Evolutionary conservation across 352 stramenopile genomes (phyloP).

Genomic region (Phytophthora europaea): DNA sequence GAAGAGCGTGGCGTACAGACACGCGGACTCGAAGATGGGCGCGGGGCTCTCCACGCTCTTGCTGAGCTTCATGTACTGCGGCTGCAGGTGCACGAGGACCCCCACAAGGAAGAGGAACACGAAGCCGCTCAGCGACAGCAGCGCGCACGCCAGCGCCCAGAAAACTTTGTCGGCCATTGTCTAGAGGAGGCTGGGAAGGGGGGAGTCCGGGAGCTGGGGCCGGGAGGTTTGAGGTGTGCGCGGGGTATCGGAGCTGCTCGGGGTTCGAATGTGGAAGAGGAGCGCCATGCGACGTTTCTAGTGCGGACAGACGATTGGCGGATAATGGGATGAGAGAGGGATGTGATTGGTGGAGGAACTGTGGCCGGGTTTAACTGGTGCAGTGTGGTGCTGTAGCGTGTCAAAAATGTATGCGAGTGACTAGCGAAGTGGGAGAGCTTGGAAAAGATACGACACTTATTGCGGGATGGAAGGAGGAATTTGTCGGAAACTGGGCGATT

Average conservation of each 20-base stretch:
- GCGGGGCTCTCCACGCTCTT: conserved; percentile 70
- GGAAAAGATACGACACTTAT: conserved; percentile 25
- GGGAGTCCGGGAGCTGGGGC: conserved; percentile 15
- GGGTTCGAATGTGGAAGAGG: conserved; percentile 45
- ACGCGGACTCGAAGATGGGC: conserved; percentile 79
- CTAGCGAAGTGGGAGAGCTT: conserved; percentile 18
- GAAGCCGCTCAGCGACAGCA: conserved; percentile 80
- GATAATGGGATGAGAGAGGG: background rate
- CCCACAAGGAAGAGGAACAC: conserved; percentile 79
- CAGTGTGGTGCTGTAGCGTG: background rate
- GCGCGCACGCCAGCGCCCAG: conserved; percentile 72
- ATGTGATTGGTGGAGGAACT: conserved; percentile 13
- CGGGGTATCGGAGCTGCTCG: conserved; percentile 6
- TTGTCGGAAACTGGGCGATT: background rate
- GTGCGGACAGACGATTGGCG: background rate
- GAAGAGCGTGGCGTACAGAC: conserved; percentile 79
- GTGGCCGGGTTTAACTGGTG: conserved; percentile 4
- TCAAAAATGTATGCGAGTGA: background rate
- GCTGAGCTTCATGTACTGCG: conserved; percentile 88
- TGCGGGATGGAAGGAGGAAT: background rate
- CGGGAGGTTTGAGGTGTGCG: conserved; percentile 23
- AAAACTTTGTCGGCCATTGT: background rate
- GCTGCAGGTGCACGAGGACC: conserved; percentile 78
- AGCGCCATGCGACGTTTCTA: conserved; percentile 28
- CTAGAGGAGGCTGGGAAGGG: background rate